Evolutionary conservation across 805 yeast genomes (phyloP), one percentile per base, ranked within the genome.

Genomic region (Brettanomyces sp.): DNA sequence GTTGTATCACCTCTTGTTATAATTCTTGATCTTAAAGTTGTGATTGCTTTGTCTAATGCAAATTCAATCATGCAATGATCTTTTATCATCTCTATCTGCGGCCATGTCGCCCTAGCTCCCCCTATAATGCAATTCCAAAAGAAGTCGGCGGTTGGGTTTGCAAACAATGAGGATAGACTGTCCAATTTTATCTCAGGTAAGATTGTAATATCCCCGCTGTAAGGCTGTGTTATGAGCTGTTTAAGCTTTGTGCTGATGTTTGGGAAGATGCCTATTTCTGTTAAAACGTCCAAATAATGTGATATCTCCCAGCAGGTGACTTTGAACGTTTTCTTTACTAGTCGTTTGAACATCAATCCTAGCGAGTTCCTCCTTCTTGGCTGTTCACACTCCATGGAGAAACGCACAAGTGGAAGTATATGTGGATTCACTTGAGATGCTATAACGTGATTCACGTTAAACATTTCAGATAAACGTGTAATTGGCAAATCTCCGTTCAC

Each of bases 381-480:
- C 6, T 24, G 13, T 12, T 43, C 41, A 48, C 53, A 48, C 21
- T 81, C 77, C 4, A 81, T 72, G 0, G 89, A 79, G 45, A 80
- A 66, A 52, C 80, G 80, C 54, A 93, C 69, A 43, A 91, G 74
- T 0, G 99, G 99, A 3, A 85, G 86, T 13, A 93, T 95, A 60
- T 93, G 99, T 0, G 97, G 95, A 58, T 93, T 93, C 1, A 93
- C 99, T 62, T 93, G 99, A 41, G 95, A 91, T 0, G 97, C 99
- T 54, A 93, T 89, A 50, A 93, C 90, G 62, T 93, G 96, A 60
- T 93, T 95, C 30, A 93, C 96, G 58, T 93, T 91, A 63, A 93
- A 93, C 96, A 93, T 89, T 60, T 93, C 99, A 21, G 95, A 83
- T 22, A 93, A 69, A 53, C 97, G 74, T 2, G 95, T 74, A 25